Conservation (phyloP, 2,329 filamentous ascomycete species). For the Paraconiothyrium sp. region DNA sequence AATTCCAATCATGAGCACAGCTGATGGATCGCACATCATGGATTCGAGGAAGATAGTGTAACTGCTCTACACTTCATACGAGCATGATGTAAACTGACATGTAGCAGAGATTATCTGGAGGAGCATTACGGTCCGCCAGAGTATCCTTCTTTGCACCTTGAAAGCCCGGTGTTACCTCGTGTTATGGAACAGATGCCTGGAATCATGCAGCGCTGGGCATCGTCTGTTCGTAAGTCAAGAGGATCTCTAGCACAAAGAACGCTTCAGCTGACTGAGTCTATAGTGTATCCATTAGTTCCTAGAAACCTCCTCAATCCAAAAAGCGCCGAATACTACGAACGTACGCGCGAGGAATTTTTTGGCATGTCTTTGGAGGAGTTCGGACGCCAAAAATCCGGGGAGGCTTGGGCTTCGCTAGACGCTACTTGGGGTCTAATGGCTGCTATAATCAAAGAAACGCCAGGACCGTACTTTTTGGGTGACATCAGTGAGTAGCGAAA, state of each 20-base stretch:
- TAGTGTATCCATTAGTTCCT: not conserved
- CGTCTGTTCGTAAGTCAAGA: not conserved
- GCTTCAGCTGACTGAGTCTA: not conserved
- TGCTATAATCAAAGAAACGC: not conserved
- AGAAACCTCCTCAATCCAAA: not conserved
- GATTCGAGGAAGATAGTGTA: not conserved
- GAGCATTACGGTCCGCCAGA: not conserved
- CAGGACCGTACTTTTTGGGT: not conserved
- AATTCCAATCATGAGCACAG: not conserved
- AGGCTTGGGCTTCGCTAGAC: not conserved
- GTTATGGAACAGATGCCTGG: not conserved
- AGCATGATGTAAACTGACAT: not conserved
- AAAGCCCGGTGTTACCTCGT: not conserved
- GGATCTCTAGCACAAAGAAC: not conserved
- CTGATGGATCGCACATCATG: not conserved
- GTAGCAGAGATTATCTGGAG: not conserved
- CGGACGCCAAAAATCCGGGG: not conserved
- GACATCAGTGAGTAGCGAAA: not conserved
- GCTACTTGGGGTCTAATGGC: not conserved
- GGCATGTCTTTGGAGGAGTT: not conserved
- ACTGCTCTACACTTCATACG: not conserved
- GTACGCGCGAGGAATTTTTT: not conserved
- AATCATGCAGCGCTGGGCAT: not conserved
- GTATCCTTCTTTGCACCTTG: not conserved
- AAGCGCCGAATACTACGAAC: not conserved